These are phyloP conservation scores for Aspergillus oerlinghausenensis DNA, from an alignment of 2,329 filamentous ascomycete genomes.

Conservation along the genomic window DNA sequence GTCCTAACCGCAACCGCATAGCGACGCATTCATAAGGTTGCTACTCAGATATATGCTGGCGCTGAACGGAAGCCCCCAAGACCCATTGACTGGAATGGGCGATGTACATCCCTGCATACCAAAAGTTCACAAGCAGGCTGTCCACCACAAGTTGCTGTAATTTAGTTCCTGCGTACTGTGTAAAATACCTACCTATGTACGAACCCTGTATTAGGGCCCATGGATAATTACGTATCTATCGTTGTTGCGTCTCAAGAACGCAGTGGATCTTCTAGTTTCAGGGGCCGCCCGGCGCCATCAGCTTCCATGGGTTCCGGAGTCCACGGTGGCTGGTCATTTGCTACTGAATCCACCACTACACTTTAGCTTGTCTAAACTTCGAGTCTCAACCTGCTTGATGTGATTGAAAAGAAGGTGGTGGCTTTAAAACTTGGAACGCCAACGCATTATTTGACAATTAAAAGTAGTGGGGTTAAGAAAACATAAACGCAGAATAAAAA, in stretches of 20 bases:
- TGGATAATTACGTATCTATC: conserved; percentile 16
- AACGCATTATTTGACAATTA: background rate
- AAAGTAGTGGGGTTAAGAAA: background rate
- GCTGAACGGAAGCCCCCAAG: conserved; percentile 12
- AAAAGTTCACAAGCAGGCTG: background rate
- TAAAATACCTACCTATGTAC: background rate
- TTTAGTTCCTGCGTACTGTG: background rate
- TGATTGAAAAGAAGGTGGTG: background rate
- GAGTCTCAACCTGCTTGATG: background rate
- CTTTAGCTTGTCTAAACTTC: background rate
- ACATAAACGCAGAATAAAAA: background rate
- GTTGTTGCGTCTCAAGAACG: conserved; percentile 3
- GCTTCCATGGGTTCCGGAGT: conserved; percentile 4
- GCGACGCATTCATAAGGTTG: conserved; percentile 14
- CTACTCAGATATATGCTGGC: conserved; percentile 15
- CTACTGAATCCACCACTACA: background rate
- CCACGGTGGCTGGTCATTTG: background rate
- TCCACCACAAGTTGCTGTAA: conserved; percentile 14
- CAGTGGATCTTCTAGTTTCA: conserved; percentile 27
- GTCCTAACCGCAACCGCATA: conserved; percentile 3
- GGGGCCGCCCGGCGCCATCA: conserved; percentile 21
- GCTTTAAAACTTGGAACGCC: background rate
- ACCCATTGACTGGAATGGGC: conserved; percentile 21
- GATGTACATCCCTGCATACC: conserved; percentile 30
- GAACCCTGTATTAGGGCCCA: conserved; percentile 6